phyloP scores from a whole-genome alignment of 352 stramenopile genomes.

The Phytophthora sp. region DNA sequence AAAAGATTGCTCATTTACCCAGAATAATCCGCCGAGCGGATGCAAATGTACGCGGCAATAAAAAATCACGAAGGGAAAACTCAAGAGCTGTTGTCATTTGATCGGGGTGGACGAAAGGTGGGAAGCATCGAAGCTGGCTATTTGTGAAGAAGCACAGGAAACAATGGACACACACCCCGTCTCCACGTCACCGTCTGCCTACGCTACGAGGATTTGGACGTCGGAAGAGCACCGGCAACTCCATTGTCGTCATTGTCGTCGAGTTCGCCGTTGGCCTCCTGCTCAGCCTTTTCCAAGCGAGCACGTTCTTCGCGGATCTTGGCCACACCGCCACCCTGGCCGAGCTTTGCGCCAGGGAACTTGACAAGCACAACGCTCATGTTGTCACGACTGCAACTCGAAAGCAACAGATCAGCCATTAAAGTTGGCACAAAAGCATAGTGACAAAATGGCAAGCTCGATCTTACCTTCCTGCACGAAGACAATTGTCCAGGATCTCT shows the following conservation, averaged over 20 bases:
- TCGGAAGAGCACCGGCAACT: conserved; percentile 20
- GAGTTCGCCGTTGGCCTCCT: conserved; percentile 28
- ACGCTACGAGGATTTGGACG: conserved; percentile 33
- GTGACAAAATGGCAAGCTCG: background rate
- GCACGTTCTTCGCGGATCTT: conserved; percentile 66
- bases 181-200: conserved; percentile 15
- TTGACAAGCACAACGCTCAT: conserved; percentile 86
- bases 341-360: conserved; percentile 73
- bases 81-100: conserved; percentile 16
- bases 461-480: conserved; percentile 71
- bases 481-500: conserved; percentile 81
- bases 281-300: conserved; percentile 49
- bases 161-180: conserved; percentile 7
- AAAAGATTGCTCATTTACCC: too few species aligned
- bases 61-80: conserved; percentile 1
- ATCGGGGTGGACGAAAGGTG: conserved; percentile 11
- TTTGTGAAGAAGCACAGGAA: conserved; percentile 23
- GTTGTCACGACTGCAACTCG: conserved; percentile 70
- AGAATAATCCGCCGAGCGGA: too few species aligned
- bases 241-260: conserved; percentile 21
- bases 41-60: background rate
- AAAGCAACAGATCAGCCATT: too few species aligned
- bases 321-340: conserved; percentile 62
- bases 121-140: conserved; percentile 20
- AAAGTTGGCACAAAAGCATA: background rate